Evolutionary conservation across 306 rosid genomes (phyloP), one percentile per base, ranked within the genome.

Genomic region (Malus orientalis): DNA sequence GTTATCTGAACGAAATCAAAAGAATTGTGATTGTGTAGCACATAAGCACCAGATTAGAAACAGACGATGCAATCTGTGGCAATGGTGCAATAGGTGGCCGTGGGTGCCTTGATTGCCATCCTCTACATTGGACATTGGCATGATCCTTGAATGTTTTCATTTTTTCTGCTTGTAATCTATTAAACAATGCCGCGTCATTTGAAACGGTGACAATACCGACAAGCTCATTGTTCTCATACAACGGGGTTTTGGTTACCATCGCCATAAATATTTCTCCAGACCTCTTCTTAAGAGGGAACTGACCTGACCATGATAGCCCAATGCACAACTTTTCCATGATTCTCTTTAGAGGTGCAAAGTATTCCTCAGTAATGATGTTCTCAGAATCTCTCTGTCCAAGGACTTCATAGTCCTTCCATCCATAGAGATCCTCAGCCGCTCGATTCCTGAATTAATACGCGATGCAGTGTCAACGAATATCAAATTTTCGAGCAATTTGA

Each of bases 361-460:
- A 78, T 36, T 91, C 91, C 80, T 84, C 85, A 10, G 85, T 30
- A 51, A 88, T 47, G 40, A 88, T 86, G 66, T 84, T 61, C 55
- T 85, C 78, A 29, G 79, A 70, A 79, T 78, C 75, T 67, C 77
- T 78, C 71, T 77, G 82, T 59, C 93, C 91, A 75, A 86, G 65
- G 42, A 84, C 85, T 79, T 91, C 97, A 45, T 85, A 68, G 76
- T 84, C 88, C 80, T 82, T 91, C 97, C 95, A 91, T 79, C 96
- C 97, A 67, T 79, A 89, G 20, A 91, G 81, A 51, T 83, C 85
- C 82, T 86, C 96, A 1, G 93, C 95, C 2, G 88, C 33, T 44
- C 74, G 78, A 81, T 91, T 91, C 96, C 93, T 91, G 85, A 76
- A 82, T 78, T 78, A 59, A 23, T 14, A 47, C 54, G 19, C 19